Evolutionary conservation across 257 asterid genomes (phyloP).

Genomic region (Striga asiatica): DNA sequence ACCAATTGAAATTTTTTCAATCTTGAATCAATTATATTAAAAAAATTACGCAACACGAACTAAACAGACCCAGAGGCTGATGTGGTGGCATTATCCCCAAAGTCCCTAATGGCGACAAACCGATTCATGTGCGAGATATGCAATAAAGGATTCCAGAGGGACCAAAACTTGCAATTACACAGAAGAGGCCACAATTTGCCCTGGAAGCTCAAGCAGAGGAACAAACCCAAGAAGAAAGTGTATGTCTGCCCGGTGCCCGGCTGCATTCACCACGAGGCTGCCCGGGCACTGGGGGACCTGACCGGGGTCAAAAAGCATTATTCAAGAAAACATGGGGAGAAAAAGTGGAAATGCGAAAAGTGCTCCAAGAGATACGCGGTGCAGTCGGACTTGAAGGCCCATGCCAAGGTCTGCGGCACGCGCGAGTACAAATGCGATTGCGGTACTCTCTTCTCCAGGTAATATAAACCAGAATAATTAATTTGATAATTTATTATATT

Average conservation of each 20-base stretch:
- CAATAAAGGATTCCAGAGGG: conserved; percentile 66
- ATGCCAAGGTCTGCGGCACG: conserved; percentile 71
- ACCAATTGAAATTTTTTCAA: too few species aligned
- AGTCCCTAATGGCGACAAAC: conserved; percentile 57
- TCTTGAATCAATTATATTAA: too few species aligned
- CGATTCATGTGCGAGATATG: conserved; percentile 69
- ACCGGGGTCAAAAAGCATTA: conserved; percentile 68
- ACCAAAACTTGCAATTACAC: conserved; percentile 61
- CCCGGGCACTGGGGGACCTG: conserved; percentile 56
- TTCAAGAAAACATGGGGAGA: conserved; percentile 64
- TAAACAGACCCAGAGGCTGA: conserved; percentile 78
- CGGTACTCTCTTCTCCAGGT: conserved; percentile 75
- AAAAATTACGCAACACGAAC: too few species aligned
- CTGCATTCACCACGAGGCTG: conserved; percentile 61
- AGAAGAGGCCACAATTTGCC: conserved; percentile 69
- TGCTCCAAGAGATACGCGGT: conserved; percentile 67
- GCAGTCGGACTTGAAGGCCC: conserved; percentile 80
- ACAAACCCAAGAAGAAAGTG: conserved; percentile 38
- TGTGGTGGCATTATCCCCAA: conserved; percentile 56
- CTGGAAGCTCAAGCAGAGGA: conserved; percentile 67
- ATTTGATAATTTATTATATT: too few species aligned
- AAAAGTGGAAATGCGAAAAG: conserved; percentile 70
- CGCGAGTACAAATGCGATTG: conserved; percentile 71
- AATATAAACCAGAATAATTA: too few species aligned
- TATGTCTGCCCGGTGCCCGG: conserved; percentile 58